Conservation (phyloP, 208 protist species). For the Leishmania lainsoni region DNA sequence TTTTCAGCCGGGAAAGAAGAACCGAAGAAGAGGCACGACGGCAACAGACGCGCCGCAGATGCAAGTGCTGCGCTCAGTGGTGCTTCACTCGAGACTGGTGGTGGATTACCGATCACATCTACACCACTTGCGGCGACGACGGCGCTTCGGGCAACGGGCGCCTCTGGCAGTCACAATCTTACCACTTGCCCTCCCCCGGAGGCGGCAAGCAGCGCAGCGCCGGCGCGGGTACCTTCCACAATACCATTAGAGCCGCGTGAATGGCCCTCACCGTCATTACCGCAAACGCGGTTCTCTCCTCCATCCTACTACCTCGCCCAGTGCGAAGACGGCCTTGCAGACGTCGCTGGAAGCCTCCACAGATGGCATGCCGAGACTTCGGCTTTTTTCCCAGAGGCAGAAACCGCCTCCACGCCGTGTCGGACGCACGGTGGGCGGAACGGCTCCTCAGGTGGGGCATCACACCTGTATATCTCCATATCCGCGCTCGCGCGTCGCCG, state of each 20-base stretch:
- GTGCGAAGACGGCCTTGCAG: constrained; percentile 28
- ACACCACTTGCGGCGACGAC: not conserved
- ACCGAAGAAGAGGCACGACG: not conserved
- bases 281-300: not conserved
- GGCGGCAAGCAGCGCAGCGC: not conserved
- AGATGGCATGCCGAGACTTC: constrained; percentile 26
- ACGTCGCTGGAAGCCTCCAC: constrained; percentile 7
- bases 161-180: not conserved
- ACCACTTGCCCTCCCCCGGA: no score
- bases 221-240: not conserved
- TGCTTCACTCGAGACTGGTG: not conserved
- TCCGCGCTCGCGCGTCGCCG: constrained; percentile 27
- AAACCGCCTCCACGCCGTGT: not conserved
- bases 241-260: not conserved
- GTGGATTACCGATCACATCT: not conserved
- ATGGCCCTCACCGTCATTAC: not conserved
- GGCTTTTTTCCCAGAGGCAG: constrained; percentile 17
- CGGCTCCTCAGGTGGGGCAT: not conserved
- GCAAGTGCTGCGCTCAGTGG: not conserved
- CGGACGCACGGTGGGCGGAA: not conserved
- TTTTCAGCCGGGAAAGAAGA: not conserved
- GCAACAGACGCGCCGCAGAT: no score
- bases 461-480: constrained; percentile 6
- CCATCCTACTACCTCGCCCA: constrained; percentile 31
- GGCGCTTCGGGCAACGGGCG: not conserved